Evolutionary conservation across 495 filamentous ascomycete genomes (phyloP).

Genomic region (Hypoxylon rickii): DNA sequence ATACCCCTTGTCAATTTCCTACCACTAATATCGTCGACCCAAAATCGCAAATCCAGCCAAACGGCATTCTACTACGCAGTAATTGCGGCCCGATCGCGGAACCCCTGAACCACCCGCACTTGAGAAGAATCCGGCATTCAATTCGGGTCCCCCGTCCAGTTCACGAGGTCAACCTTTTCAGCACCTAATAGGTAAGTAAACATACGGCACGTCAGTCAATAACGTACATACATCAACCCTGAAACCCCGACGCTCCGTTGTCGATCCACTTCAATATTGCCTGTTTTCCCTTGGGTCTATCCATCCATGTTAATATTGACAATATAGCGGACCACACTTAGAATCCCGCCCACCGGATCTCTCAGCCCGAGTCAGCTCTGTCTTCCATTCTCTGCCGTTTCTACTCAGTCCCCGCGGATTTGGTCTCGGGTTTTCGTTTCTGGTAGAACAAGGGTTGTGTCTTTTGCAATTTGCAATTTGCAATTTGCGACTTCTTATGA

Average conservation of each 20-base stretch:
- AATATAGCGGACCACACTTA: conserved; percentile 30
- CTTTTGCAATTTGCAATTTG: no score
- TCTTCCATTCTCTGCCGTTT: conserved; percentile 7
- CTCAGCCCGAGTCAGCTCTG: conserved; percentile 26
- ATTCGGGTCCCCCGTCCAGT: conserved; percentile 1
- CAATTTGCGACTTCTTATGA: no score
- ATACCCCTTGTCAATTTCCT: no score
- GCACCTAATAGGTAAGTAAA: conserved; percentile 17
- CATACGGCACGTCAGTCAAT: conserved; percentile 16
- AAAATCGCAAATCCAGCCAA: conserved; percentile 12
- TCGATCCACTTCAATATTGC: conserved; percentile 27
- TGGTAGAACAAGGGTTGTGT: conserved; percentile 9
- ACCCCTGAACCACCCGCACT: neutral
- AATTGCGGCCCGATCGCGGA: conserved; percentile 30
- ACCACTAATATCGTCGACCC: no score
- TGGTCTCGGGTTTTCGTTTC: no score
- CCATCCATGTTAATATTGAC: conserved; percentile 35
- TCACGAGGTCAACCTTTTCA: conserved; percentile 1
- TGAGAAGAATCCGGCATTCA: conserved; percentile 2
- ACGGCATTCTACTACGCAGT: conserved; percentile 5
- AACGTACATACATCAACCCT: conserved; percentile 26
- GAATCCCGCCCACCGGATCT: conserved; percentile 17
- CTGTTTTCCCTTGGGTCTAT: conserved; percentile 7
- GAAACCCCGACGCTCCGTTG: conserved; percentile 12
- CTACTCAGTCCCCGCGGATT: conserved; percentile 6